Evolutionary conservation across 2,329 filamentous ascomycete genomes (phyloP), one percentile per base, ranked within the genome.

Genomic region (Colletotrichum sp.): DNA sequence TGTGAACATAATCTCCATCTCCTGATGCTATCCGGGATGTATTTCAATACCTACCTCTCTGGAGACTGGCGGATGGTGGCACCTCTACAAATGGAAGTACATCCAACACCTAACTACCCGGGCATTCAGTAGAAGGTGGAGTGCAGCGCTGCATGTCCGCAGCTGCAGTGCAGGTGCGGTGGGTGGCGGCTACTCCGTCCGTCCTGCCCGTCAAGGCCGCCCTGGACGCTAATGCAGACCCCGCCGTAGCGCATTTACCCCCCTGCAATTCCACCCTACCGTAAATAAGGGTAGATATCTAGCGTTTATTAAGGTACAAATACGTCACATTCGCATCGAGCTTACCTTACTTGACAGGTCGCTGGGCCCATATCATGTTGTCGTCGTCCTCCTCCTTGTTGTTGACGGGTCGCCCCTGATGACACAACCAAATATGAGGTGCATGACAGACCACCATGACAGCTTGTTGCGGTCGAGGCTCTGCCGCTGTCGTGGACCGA

Each of bases 141-240:
- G 70, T 72, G 39, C 39, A 52, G 52, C 26, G 28, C 39, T 36
- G 28, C 67, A 8, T 21, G 44, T 52, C 44, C n/a, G n/a, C 39
- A n/a, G 39, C 39, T 49, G 39, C 39, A 44, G 69, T 74, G 57
- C 57, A 49, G 18, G 36, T 62, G 52, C 36, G 30, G 57, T 59
- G 73, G 57, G 64, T 72, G 73, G 73, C 57, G 69, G 69, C 39
- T 63, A 59, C 73, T 64, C 73, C 73, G 68, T 75, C 60, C 67
- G 49, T 59, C 70, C 66, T 69, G 66, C 16, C 49, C 66, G 44
- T 57, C 34, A 70, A n/a, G 36, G 26, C 57, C 63, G 49, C 59
- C 24, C 52, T 60, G 57, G 18, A 71, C 72, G 72, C 72, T 71
- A 75, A 71, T 65, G 68, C 68, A 75, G 59, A 64, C n/a, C 49